Conservation (phyloP, 306 rosid species). For the Geum urbanum region DNA sequence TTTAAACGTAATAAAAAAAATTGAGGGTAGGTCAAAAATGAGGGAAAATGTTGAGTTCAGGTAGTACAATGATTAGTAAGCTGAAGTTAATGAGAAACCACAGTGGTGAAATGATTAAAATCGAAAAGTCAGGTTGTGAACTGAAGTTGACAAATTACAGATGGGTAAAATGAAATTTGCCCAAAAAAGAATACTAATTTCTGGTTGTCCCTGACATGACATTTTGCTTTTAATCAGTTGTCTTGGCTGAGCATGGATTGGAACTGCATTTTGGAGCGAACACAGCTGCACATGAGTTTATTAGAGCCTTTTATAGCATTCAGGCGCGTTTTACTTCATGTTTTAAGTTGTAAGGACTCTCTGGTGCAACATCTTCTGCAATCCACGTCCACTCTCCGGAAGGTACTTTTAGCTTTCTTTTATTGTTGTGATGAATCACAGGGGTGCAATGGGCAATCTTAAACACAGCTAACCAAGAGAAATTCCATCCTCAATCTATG, state of each 20-base stretch:
- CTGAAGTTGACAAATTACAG: too few species aligned
- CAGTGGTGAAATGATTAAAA: too few species aligned
- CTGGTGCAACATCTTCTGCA: slow-evolving; percentile 70
- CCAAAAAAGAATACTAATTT: neutral
- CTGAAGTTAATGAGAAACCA: too few species aligned
- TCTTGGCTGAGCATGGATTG: slow-evolving; percentile 69
- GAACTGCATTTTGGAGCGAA: slow-evolving; percentile 65
- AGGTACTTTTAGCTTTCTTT: slow-evolving; percentile 40
- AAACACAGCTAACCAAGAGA: neutral
- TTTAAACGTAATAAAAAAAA: too few species aligned
- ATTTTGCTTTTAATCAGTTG: slow-evolving; percentile 43
- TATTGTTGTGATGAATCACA: neutral
- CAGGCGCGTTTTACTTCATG: slow-evolving; percentile 77
- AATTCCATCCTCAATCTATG: neutral
- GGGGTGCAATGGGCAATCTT: neutral
- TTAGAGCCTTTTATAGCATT: slow-evolving; percentile 90
- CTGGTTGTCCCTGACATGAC: slow-evolving; percentile 12
- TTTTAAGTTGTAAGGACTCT: slow-evolving; percentile 62
- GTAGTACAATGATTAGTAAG: too few species aligned
- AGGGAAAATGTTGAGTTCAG: too few species aligned
- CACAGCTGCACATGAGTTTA: slow-evolving; percentile 79
- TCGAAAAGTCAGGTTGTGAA: too few species aligned
- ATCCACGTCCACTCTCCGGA: slow-evolving; percentile 81
- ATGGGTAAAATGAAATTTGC: too few species aligned
- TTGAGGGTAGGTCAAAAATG: too few species aligned